Evolutionary conservation across 805 yeast genomes (phyloP).

Genomic region (Debaryomyces prosopidis): DNA sequence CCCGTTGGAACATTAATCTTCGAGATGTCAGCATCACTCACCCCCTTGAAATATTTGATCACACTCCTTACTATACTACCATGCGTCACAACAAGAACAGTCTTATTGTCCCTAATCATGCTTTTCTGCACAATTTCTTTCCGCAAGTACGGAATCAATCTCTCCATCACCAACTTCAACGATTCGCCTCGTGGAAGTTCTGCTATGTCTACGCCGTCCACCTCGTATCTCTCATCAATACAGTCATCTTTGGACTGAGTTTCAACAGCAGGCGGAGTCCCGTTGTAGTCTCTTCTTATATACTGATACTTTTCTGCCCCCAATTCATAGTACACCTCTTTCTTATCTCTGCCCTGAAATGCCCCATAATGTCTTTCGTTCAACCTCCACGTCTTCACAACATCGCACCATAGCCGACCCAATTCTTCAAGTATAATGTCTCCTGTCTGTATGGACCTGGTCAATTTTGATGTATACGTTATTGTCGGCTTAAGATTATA

Average conservation of each 20-base stretch:
- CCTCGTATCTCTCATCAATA: conserved; percentile 38
- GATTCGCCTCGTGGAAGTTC: conserved; percentile 41
- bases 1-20: conserved; percentile 46
- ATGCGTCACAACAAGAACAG: conserved; percentile 42
- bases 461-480: conserved; percentile 40
- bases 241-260: conserved; percentile 21
- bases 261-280: conserved; percentile 29
- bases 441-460: conserved; percentile 43
- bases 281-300: conserved; percentile 37
- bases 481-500: conserved; percentile 30
- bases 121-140: conserved; percentile 26
- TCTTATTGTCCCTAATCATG: conserved; percentile 22
- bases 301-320: conserved; percentile 40
- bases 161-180: conserved; percentile 37
- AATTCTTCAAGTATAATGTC: conserved; percentile 33
- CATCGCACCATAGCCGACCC: conserved; percentile 36
- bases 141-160: conserved; percentile 39
- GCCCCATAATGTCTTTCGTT: conserved; percentile 47
- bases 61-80: conserved; percentile 44
- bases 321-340: conserved; percentile 32
- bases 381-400: conserved; percentile 40
- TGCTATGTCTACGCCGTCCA: conserved; percentile 13
- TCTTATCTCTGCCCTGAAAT: conserved; percentile 42
- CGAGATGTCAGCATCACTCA: conserved; percentile 38
- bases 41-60: conserved; percentile 36